Base-by-base conservation (phyloP, 2,329 filamentous ascomycete genomes). In the Ascochyta clinopodiicola region DNA sequence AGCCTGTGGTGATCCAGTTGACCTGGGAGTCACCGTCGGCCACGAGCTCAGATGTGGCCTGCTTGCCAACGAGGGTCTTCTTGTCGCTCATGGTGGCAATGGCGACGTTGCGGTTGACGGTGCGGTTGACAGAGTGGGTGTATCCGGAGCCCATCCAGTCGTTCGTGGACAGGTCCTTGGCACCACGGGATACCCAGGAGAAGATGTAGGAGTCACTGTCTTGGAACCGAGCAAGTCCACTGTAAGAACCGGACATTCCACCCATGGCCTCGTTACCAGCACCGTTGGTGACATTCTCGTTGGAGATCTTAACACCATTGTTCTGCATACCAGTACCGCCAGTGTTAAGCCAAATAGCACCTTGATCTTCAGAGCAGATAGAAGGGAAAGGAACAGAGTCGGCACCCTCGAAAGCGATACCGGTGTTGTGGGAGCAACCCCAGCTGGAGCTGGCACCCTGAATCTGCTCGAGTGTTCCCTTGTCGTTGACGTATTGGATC, bases 361-460 rank as follows among this genome's bases (percentile, higher is more conserved):
- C 85, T 67, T 87, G 84, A 60, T 87, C 85, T 62, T 87, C 84
- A 17, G 85, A 81, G 62, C 84, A 87, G 55, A 87, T 76, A 47
- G 79, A 82, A 21, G 84, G 83, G 57, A 84, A 87, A 4, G 85
- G 85, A 17, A 81, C 76, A 13, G 77, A 80, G 44, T 86, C 84
- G 19, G 85, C 84, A 17, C 81, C 83, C 68, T 86, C 85, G 49
- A 88, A 81, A 6, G 84, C 84, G 51, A 88, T 87, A 51, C 85
- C 85, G 1, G 84, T 87, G 74, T 88, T 88, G 78, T 87, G 84
- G 6, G 81, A 84, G 77, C 85, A 88, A 17, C 85, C 85, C 80
- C 84, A 87, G 13, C 78, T 77, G 51, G 80, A 84, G 38, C 80
- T 80, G 2, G 84, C 83, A 1, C 83, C 84, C 1, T 69, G 44